Conservation (phyloP, 805 yeast genomes). For the Nakazawaea pomicola region DNA sequence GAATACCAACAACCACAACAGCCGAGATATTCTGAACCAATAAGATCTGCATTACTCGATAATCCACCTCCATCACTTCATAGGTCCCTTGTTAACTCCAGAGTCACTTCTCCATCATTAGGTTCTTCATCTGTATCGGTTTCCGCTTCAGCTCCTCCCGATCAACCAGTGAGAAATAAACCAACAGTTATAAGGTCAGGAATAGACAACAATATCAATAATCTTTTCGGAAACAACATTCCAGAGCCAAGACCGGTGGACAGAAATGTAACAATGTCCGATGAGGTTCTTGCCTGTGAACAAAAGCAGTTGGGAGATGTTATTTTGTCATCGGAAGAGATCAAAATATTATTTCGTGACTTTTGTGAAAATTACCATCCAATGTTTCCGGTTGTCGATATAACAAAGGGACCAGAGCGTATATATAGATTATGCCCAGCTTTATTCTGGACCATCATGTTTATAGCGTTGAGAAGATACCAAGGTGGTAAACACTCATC, state of each 20-base stretch:
- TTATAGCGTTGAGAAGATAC: conserved; percentile 70
- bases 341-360: conserved; percentile 59
- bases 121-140: conserved; percentile 1
- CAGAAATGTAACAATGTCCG: conserved; percentile 21
- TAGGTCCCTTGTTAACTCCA: background rate
- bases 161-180: conserved; percentile 2
- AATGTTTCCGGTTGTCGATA: conserved; percentile 82
- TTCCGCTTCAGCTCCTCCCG: conserved; percentile 5
- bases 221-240: conserved; percentile 14
- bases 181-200: conserved; percentile 18
- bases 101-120: background rate
- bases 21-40: conserved; percentile 1
- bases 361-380: conserved; percentile 79
- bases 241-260: conserved; percentile 13
- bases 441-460: conserved; percentile 89
- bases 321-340: conserved; percentile 53
- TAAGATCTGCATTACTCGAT: conserved; percentile 11
- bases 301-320: conserved; percentile 73
- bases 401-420: conserved; percentile 74
- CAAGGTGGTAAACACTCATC: conserved; percentile 21
- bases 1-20: conserved; percentile 14
- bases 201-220: conserved; percentile 13
- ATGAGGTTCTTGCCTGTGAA: conserved; percentile 42
- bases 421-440: conserved; percentile 80
- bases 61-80: conserved; percentile 11